Percentiles rank a stretch among this genome's conserved stretches.
Evolutionary conservation across 352 stramenopile genomes (phyloP).

Genomic region (Phytophthora palmivora): DNA sequence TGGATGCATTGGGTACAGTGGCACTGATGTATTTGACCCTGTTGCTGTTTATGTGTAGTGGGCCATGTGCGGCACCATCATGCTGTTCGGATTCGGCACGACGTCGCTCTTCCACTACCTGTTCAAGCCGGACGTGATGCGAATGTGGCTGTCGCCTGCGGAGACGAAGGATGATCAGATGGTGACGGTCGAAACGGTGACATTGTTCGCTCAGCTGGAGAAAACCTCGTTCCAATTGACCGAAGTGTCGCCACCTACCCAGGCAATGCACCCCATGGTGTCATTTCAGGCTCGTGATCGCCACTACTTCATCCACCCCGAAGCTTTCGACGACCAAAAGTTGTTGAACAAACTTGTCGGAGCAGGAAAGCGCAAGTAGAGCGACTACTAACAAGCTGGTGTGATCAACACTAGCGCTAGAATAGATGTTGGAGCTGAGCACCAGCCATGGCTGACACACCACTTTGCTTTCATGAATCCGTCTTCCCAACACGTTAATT

Average conservation of each 20-base stretch:
- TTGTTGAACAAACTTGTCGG: slow-evolving; percentile 62
- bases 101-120: slow-evolving; percentile 87
- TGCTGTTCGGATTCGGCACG: slow-evolving; percentile 86
- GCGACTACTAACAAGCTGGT: neutral
- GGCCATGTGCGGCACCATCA: slow-evolving; percentile 90
- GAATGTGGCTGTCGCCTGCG: slow-evolving; percentile 65
- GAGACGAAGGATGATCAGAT: slow-evolving; percentile 35
- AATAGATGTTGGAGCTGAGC: neutral
- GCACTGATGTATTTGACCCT: slow-evolving; percentile 10
- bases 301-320: slow-evolving; percentile 85
- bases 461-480: neutral
- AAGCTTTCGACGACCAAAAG: slow-evolving; percentile 64
- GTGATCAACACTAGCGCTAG: neutral
- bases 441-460: neutral
- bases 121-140: slow-evolving; percentile 88
- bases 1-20: neutral
- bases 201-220: slow-evolving; percentile 68
- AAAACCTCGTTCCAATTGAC: slow-evolving; percentile 65
- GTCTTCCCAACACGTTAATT: neutral
- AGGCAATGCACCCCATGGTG: slow-evolving; percentile 86
- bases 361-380: slow-evolving; percentile 27
- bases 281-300: slow-evolving; percentile 73
- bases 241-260: slow-evolving; percentile 57
- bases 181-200: slow-evolving; percentile 77
- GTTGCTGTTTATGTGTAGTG: slow-evolving; percentile 44